phyloP scores from a whole-genome alignment of 495 filamentous ascomycete species.

The Polyplosphaeria fusca region DNA sequence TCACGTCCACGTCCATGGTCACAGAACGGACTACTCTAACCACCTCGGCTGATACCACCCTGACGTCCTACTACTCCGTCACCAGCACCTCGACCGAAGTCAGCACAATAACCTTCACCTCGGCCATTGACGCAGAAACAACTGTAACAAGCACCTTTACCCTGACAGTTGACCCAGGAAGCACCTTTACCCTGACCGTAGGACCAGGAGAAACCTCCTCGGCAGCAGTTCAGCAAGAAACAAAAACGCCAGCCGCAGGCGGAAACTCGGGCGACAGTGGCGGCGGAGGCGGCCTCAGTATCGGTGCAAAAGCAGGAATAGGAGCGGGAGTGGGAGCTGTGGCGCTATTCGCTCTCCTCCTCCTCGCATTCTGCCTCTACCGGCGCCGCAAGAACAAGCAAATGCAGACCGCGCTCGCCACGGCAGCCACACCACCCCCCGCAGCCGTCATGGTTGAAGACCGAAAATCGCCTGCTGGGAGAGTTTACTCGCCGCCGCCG shows the following conservation, averaged over 20 bases:
- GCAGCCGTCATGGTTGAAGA: neutral
- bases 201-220: neutral
- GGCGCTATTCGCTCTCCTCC: neutral
- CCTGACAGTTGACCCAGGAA: neutral
- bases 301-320: neutral
- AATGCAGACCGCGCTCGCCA: neutral
- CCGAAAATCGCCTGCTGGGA: neutral
- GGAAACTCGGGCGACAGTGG: neutral
- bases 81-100: constrained; percentile 1
- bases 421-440: neutral
- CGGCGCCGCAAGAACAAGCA: neutral
- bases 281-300: neutral
- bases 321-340: neutral
- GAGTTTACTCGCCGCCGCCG: neutral
- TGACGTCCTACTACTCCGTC: constrained; percentile 5
- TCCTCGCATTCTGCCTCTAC: neutral
- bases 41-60: neutral
- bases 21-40: neutral
- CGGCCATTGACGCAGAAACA: constrained; percentile 1
- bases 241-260: neutral
- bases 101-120: constrained; percentile 1
- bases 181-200: neutral
- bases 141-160: constrained; percentile 1
- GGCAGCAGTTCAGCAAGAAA: neutral
- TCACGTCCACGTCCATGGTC: neutral